These are phyloP conservation scores for Daldinia bambusicola DNA, from an alignment of 495 filamentous ascomycete genomes.

Conservation along the genomic window DNA sequence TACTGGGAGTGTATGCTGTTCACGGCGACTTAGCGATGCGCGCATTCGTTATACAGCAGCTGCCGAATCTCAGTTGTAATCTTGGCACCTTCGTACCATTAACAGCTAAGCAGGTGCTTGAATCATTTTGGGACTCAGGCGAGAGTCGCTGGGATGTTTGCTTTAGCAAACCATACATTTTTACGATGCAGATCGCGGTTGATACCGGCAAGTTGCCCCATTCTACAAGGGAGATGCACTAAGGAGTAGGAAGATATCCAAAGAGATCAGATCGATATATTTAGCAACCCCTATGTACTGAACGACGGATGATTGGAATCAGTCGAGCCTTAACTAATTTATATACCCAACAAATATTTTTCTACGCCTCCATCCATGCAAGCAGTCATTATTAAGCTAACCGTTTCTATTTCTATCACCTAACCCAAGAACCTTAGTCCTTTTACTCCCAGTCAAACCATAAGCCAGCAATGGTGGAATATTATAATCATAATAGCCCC, in stretches of 20 bases:
- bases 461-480: not conserved
- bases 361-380: not conserved
- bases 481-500: not conserved
- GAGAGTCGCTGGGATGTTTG: conserved; percentile 50
- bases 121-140: conserved; percentile 47
- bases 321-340: not conserved
- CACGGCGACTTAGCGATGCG: conserved; percentile 27
- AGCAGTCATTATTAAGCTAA: not conserved
- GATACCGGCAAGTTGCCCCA: conserved; percentile 18
- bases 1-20: conserved; percentile 50
- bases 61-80: conserved; percentile 39
- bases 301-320: not conserved
- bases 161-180: conserved; percentile 48
- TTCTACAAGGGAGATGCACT: not conserved
- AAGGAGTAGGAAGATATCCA: not conserved
- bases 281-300: not conserved
- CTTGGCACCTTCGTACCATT: conserved; percentile 43
- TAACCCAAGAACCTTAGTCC: not conserved
- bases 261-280: not conserved
- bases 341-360: not conserved
- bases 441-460: not conserved
- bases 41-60: conserved; percentile 35
- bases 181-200: conserved; percentile 31
- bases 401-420: not conserved
- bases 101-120: conserved; percentile 43